Base-by-base conservation (phyloP, 352 stramenopile genomes). In the Phytophthora podocarpi region DNA sequence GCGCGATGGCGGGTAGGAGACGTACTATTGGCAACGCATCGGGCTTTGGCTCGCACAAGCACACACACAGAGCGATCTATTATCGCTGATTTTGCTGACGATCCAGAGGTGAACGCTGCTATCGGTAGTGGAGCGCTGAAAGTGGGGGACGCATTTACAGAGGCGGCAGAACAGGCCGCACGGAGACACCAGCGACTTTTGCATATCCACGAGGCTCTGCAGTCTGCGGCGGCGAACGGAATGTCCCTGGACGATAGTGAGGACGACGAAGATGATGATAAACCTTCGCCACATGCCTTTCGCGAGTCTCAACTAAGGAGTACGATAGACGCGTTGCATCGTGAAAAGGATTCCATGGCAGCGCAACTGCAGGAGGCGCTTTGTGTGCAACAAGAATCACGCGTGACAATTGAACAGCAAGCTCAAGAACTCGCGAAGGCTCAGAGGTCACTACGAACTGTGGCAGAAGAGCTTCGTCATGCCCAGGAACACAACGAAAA, bases 1-100 rank as follows among this genome's bases (percentile, higher is more conserved):
- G 39, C 55, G 4, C 70, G 69, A 10, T 92, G 82, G 82, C 61
- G 70, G 4, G 78, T 92, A 5, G 80, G 82, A 32, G 82, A 92
- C 43, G 46, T 92, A 13, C 55, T 92, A 15, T 34, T 90, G 2
- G 67, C 80, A 15, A 87, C 82, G n/a, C 82, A 92, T 58, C 74
- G 59, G n/a, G 50, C 80, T 15, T 58, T 92, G 30, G 67, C 78
- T 23, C 79, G 79, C 35, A 85, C 82, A 1, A 80, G 80, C 34
- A 76, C 72, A 10, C 72, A 80, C 45, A 86, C 70, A 0, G 82
- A 87, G 28, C 74, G 70, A 5, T 43, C 73, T 1, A 92, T 92
- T 27, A 40, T 76, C 30, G 41, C 74, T 10, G 82, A 91, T 26
- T 86, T 91, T 49, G 49, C 24, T 0, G 78, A 89, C 15, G 80